phyloP scores from a whole-genome alignment of 148 eudicot species.

The Fagopyrum esculentum region DNA sequence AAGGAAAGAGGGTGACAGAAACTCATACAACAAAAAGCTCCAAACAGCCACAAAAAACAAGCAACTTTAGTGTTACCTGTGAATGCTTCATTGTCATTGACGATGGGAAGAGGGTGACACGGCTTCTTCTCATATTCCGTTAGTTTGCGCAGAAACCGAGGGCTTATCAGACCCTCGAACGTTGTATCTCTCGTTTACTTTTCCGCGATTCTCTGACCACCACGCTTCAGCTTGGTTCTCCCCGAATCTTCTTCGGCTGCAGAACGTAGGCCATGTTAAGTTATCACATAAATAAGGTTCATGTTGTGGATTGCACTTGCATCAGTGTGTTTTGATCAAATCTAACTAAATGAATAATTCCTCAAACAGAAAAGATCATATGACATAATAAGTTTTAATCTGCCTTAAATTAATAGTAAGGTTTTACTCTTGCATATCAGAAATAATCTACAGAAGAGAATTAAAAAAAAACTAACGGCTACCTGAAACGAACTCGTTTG shows the following conservation, averaged over 20 bases:
- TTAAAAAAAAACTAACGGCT: neutral
- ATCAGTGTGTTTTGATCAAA: too few relatives aligned
- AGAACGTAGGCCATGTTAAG: neutral
- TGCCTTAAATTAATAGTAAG: neutral
- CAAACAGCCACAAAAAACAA: neutral
- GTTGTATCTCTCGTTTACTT: constrained; percentile 77
- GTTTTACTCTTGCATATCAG: neutral
- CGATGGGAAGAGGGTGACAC: constrained; percentile 35
- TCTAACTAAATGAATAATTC: too few relatives aligned
- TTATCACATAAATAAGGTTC: neutral
- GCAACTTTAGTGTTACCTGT: neutral
- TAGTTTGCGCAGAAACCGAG: constrained; percentile 60
- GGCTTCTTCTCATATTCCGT: constrained; percentile 60
- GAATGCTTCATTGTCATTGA: constrained; percentile 2
- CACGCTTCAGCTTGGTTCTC: constrained; percentile 97
- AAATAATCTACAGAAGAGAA: neutral
- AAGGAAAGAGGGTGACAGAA: too few relatives aligned
- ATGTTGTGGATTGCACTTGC: neutral
- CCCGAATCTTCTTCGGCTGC: constrained; percentile 90
- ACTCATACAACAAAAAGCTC: too few relatives aligned
- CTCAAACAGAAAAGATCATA: neutral
- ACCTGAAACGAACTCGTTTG: constrained; percentile 99
- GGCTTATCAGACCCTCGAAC: constrained; percentile 75
- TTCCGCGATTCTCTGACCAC: constrained; percentile 98
- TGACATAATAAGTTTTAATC: neutral